Evolutionary conservation across 1,139 yeast genomes (phyloP).

Genomic region (Suhomyces choctaworum): DNA sequence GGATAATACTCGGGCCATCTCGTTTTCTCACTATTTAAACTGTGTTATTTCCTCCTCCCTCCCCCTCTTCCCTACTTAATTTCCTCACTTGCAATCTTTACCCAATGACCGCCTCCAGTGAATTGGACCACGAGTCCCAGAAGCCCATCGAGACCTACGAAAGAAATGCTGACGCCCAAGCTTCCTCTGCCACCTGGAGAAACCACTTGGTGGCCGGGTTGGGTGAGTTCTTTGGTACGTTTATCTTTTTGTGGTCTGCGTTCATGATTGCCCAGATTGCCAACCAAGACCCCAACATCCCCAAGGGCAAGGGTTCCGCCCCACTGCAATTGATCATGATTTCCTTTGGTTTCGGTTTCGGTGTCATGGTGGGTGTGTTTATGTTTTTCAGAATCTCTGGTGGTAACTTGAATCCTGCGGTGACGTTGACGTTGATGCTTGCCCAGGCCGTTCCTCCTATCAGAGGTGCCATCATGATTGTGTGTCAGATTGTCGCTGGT

Average conservation of each 20-base stretch:
- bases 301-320: conserved; percentile 45
- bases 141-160: conserved; percentile 30
- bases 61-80: not conserved
- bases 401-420: conserved; percentile 91
- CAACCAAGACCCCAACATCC: conserved; percentile 58
- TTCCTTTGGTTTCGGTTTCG: conserved; percentile 84
- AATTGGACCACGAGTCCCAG: conserved; percentile 34
- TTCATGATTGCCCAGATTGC: conserved; percentile 84
- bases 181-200: conserved; percentile 26
- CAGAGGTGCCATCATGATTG: conserved; percentile 64
- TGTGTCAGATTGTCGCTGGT: conserved; percentile 78
- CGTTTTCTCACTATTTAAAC: not conserved
- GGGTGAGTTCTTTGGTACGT: conserved; percentile 82
- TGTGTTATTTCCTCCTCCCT: not conserved
- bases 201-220: conserved; percentile 38
- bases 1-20: not conserved
- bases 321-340: conserved; percentile 77
- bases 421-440: conserved; percentile 67
- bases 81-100: not conserved
- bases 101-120: conserved; percentile 19
- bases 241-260: conserved; percentile 80
- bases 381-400: conserved; percentile 81
- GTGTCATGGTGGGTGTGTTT: conserved; percentile 75
- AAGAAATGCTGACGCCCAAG: conserved; percentile 21
- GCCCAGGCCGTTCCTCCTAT: conserved; percentile 74